Base-by-base conservation (phyloP, 2,329 filamentous ascomycete genomes). In the Shiraia bambusicola region DNA sequence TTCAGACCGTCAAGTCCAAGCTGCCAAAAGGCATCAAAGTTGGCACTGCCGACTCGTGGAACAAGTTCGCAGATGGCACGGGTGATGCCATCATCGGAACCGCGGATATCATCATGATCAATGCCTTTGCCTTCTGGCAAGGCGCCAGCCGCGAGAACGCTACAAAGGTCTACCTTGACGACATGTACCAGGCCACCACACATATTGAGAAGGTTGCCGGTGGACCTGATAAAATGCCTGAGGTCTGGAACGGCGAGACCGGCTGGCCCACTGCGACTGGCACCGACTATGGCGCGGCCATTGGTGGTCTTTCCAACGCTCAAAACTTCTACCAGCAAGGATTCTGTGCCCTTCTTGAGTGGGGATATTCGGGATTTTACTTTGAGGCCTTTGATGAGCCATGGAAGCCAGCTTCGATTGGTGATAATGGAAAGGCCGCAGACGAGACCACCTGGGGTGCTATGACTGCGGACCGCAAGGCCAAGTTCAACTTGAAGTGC, bases 51-150 rank as follows among this genome's bases (percentile, higher is more conserved):
- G 84, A 88, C 69, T 81, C 76, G 62, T 88, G 84, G 84, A 87
- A 87, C 72, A 86, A 84, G 69, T 83, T 76, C 59, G 75, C 78
- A 33, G 83, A 87, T 61, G 83, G 83, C 28, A 86, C 83, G 17
- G 83, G 79, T 28, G 80, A 87, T 64, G 72, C 78, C 11, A 71
- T 87, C 50, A 79, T 87, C 57, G 76, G 76, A 33, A 78, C 76
- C 37, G 81, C 85, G 37, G 79, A 78, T 41, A 75, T 87, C 43
- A 69, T 83, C 42, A 72, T 88, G 47, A 75, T 79, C 63, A 87
- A 88, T 61, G 84, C 81, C 17, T 88, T 88, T 63, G 78, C 81
- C 24, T 88, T 86, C 75, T 87, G 84, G 84, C 84, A 88, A 66
- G 82, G 78, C 29, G 76, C 77, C 61, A 70, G 71, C 32, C 77